Base-by-base conservation (phyloP, 148 eudicot genomes). In the Amaranthus hypochondriacus region DNA sequence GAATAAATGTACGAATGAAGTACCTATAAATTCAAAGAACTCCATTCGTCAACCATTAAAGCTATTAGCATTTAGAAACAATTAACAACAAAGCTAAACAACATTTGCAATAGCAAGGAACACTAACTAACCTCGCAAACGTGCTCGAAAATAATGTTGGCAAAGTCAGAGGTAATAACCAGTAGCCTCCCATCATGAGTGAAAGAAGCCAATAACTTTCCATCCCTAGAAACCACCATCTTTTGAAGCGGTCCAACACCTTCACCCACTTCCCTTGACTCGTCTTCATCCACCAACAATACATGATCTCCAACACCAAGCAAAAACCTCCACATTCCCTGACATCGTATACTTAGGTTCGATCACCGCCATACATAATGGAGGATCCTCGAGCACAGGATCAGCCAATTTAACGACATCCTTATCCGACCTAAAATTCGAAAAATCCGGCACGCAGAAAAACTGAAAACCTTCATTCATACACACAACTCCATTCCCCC, bases 271-370 rank as follows among this genome's bases (percentile, higher is more conserved):
- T 82, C 80, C 77, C 92, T 97, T 57, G 92, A 88, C 56, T 90
- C 97, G 77, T 92, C 97, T 74, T 96, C 99, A 65, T 92, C 99
- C 46, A 96, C 92, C 79, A 90, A 56, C 86, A 96, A 59, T 49
- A 90, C 92, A 77, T 80, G 84, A 78, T 96, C 97, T 4, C 80
- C 96, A 53, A 89, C 94, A 8, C 81, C 96, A 48, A 92, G 73
- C 77, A 96, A 65, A 65, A 56, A 96, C 90, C 83, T 90, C 99
- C 84, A 92, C 99, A 83, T 92, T 90, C 39, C 96, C 99, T 0
- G 97, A 89, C 93, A 87, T 89, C 1, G 97, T 96, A 58, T 86
- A 86, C 78, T 90, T 90, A 7, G 99, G 99, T 78, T 96, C 99
- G 13, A 92, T 96, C 77, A 96, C 99, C 0, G 96, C 88, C 81